phyloP scores from a whole-genome alignment of 2,329 filamentous ascomycete genomes.

The Pseudocercospora fuligena region DNA sequence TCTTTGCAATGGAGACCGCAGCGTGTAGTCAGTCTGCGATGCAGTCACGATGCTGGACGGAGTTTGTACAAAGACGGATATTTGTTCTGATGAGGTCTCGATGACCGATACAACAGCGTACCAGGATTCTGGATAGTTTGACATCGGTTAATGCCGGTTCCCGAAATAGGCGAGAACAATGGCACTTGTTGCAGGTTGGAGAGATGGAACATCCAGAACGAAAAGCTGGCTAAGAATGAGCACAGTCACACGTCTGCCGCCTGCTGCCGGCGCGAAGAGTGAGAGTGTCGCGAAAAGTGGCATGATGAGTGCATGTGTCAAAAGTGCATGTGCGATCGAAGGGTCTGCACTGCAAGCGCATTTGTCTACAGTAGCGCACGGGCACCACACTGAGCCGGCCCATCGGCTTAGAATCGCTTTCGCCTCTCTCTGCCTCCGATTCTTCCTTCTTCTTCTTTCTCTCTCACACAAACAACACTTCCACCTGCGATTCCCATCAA shows the following conservation, averaged over 20 bases:
- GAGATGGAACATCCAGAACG: background rate
- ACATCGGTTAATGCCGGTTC: background rate
- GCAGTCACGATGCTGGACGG: too few relatives aligned
- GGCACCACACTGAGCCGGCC: background rate
- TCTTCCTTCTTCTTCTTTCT: conserved; percentile 10
- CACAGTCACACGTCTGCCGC: background rate
- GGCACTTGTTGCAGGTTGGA: too few relatives aligned
- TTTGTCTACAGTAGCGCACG: background rate
- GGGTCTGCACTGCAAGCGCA: background rate
- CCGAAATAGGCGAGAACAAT: background rate
- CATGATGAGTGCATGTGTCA: background rate
- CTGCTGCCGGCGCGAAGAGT: background rate
- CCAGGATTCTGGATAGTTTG: background rate
- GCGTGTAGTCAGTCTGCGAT: too few relatives aligned
- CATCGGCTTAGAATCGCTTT: background rate
- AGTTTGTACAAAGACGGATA: too few relatives aligned
- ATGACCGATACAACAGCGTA: background rate
- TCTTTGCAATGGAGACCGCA: too few relatives aligned
- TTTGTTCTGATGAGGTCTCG: too few relatives aligned
- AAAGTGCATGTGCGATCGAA: background rate
- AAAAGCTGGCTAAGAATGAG: background rate
- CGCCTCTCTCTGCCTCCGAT: background rate
- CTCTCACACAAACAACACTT: conserved; percentile 13
- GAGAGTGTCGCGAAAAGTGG: background rate
- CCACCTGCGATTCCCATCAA: conserved; percentile 15